These are phyloP conservation scores for Penicillium longicatenatum DNA, from an alignment of 495 filamentous ascomycete genomes.

Conservation along the genomic window DNA sequence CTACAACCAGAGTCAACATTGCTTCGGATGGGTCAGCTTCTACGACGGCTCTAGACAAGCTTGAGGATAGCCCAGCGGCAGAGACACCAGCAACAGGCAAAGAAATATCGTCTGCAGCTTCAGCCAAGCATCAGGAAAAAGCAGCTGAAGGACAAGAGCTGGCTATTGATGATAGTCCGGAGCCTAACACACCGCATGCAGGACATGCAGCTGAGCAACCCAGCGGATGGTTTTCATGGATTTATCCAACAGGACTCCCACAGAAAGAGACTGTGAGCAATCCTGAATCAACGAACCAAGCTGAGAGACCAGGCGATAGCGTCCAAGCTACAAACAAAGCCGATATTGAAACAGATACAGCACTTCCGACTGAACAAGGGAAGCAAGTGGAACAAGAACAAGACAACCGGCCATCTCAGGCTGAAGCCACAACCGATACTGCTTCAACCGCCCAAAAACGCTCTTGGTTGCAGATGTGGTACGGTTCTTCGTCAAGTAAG, in stretches of 20 bases:
- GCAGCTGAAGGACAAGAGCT: slow-evolving; percentile 19
- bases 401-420: slow-evolving; percentile 7
- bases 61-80: slow-evolving; percentile 21
- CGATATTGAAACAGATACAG: slow-evolving; percentile 18
- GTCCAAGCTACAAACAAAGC: slow-evolving; percentile 24
- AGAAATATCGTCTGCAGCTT: slow-evolving; percentile 22
- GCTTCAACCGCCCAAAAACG: slow-evolving; percentile 34
- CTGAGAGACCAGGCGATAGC: slow-evolving; percentile 23
- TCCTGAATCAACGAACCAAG: slow-evolving; percentile 14
- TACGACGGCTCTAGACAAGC: slow-evolving; percentile 30
- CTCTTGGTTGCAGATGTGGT: slow-evolving; percentile 54
- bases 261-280: slow-evolving; percentile 12
- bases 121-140: slow-evolving; percentile 20
- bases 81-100: slow-evolving; percentile 25
- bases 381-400: slow-evolving; percentile 16
- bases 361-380: slow-evolving; percentile 16
- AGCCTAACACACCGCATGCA: slow-evolving; percentile 9
- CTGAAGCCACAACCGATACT: slow-evolving; percentile 23
- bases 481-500: slow-evolving; percentile 35
- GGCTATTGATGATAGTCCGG: slow-evolving; percentile 12
- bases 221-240: slow-evolving; percentile 62
- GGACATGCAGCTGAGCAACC: slow-evolving; percentile 33
- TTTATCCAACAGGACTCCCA: slow-evolving; percentile 36
- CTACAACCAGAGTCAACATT: slow-evolving; percentile 53
- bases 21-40: slow-evolving; percentile 48